Evolutionary conservation across 1,284 basidiomycete genomes (phyloP).

Genomic region (Moniliophthora roreri): DNA sequence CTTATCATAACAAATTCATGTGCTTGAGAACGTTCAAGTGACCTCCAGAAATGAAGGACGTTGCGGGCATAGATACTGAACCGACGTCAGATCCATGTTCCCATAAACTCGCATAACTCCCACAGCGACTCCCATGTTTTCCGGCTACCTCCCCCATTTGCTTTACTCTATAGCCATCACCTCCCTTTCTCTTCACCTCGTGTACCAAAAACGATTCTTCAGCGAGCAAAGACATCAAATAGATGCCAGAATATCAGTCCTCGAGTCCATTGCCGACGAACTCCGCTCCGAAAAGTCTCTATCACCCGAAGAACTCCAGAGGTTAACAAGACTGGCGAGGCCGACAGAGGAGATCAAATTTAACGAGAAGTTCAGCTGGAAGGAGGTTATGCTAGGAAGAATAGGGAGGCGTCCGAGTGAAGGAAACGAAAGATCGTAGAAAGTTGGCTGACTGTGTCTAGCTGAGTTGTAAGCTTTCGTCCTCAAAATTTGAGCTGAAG

Average conservation of each 20-base stretch:
- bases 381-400: conserved; percentile 20
- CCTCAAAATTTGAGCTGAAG: too few species aligned
- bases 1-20: too few species aligned
- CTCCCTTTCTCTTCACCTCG: conserved; percentile 61
- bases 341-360: conserved; percentile 21
- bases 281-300: conserved; percentile 43
- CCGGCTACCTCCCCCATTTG: conserved; percentile 40
- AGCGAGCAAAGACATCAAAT: conserved; percentile 49
- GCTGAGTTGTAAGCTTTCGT: too few species aligned
- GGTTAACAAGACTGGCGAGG: conserved; percentile 45
- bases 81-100: too few species aligned
- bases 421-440: neutral
- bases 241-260: conserved; percentile 56
- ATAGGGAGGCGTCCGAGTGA: neutral
- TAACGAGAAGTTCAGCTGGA: conserved; percentile 20
- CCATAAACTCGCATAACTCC: too few species aligned
- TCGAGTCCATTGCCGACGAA: conserved; percentile 51
- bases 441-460: too few species aligned
- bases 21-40: too few species aligned
- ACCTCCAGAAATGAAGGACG: too few species aligned
- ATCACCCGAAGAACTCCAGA: conserved; percentile 45
- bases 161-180: conserved; percentile 59
- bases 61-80: too few species aligned
- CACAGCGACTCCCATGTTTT: too few species aligned
- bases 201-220: conserved; percentile 46